These are phyloP conservation scores for Zygosaccharomyces bisporus DNA, from an alignment of 805 yeast genomes.

Conservation along the genomic window DNA sequence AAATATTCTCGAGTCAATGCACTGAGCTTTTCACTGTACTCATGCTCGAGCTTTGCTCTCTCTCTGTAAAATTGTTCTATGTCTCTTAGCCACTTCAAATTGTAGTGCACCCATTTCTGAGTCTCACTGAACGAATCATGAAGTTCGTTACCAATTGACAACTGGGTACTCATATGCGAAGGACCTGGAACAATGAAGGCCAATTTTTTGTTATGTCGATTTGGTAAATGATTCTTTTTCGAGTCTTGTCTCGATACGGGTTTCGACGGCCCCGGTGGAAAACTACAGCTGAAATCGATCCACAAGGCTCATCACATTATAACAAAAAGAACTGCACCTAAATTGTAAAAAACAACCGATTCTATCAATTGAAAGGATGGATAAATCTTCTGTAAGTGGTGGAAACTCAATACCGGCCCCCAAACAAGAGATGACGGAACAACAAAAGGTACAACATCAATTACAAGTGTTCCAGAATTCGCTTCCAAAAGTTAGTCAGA, in stretches of 20 bases:
- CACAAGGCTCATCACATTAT: neutral
- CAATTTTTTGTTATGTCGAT: too few relatives aligned
- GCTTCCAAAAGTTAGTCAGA: constrained; percentile 46
- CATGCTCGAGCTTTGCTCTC: constrained; percentile 76
- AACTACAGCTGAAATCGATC: neutral
- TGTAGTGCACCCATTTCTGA: constrained; percentile 71
- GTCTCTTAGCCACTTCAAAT: constrained; percentile 71
- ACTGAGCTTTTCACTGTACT: constrained; percentile 66
- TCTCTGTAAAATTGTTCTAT: constrained; percentile 80
- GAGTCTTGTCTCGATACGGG: neutral
- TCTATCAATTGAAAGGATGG: neutral
- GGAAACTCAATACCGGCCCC: constrained; percentile 1
- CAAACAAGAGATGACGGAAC: constrained; percentile 20
- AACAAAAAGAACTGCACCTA: neutral
- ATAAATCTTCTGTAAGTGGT: constrained; percentile 6
- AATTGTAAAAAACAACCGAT: neutral
- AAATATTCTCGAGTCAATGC: constrained; percentile 65
- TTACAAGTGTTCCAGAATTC: constrained; percentile 32
- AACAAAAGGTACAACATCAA: constrained; percentile 28
- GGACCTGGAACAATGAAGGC: neutral
- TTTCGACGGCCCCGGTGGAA: neutral
- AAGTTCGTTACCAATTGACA: constrained; percentile 63
- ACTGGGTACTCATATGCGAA: constrained; percentile 22
- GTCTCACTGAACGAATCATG: constrained; percentile 79
- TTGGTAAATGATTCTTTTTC: too few relatives aligned